These are phyloP conservation scores for Coemansia sp. DNA, from an alignment of 192 early-diverging fungal species.

Conservation along the genomic window DNA sequence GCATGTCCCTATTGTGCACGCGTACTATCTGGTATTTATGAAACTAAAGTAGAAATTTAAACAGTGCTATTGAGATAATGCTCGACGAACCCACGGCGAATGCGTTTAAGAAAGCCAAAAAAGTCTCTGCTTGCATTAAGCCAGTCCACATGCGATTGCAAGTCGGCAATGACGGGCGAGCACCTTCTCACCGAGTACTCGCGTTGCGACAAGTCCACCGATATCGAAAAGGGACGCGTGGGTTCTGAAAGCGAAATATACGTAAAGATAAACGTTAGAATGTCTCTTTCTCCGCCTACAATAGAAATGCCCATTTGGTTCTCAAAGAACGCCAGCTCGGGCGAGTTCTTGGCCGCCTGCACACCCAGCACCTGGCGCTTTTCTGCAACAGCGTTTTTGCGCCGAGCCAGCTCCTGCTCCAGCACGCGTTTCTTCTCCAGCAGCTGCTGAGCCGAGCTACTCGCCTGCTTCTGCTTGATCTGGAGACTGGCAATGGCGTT, in stretches of 20 bases:
- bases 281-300: slow-evolving; percentile 39
- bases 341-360: slow-evolving; percentile 55
- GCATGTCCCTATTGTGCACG: slow-evolving; percentile 56
- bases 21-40: slow-evolving; percentile 55
- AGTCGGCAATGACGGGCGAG: slow-evolving; percentile 49
- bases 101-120: slow-evolving; percentile 66
- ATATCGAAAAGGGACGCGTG: slow-evolving; percentile 54
- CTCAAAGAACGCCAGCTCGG: slow-evolving; percentile 60
- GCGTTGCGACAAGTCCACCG: slow-evolving; percentile 57
- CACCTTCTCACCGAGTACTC: slow-evolving; percentile 60
- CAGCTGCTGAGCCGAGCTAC: slow-evolving; percentile 28
- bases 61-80: slow-evolving; percentile 23
- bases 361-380: slow-evolving; percentile 49
- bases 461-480: slow-evolving; percentile 42
- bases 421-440: slow-evolving; percentile 37
- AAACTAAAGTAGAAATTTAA: slow-evolving; percentile 34
- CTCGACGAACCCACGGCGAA: slow-evolving; percentile 59
- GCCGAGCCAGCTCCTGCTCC: slow-evolving; percentile 53
- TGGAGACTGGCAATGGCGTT: slow-evolving; percentile 45
- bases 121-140: slow-evolving; percentile 66
- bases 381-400: slow-evolving; percentile 52
- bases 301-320: slow-evolving; percentile 55
- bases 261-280: slow-evolving; percentile 66
- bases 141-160: slow-evolving; percentile 51
- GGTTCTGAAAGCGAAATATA: slow-evolving; percentile 60